A percentile compares a stretch with the other conserved stretches of the same genome.
Evolutionary conservation across 805 yeast genomes (phyloP).

Genomic region (Komagataella mondaviorum): DNA sequence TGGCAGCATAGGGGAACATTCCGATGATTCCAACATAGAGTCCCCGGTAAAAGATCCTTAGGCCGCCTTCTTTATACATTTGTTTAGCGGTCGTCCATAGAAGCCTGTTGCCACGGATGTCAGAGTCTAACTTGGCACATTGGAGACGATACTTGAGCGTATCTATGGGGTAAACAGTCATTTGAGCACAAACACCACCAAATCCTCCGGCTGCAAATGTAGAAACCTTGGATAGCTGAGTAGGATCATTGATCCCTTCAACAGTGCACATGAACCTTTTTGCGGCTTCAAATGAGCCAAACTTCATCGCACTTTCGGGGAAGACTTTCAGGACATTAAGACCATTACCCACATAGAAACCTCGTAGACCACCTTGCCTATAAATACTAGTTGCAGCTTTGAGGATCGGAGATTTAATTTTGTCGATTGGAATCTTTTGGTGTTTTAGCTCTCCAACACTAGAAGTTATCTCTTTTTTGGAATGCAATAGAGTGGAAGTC

Average conservation of each 20-base stretch:
- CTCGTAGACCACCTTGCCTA: slow-evolving; percentile 75
- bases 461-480: slow-evolving; percentile 26
- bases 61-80: slow-evolving; percentile 73
- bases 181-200: slow-evolving; percentile 91
- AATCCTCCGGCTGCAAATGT: slow-evolving; percentile 91
- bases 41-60: slow-evolving; percentile 74
- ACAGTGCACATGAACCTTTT: slow-evolving; percentile 59
- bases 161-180: slow-evolving; percentile 90
- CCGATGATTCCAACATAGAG: slow-evolving; percentile 86
- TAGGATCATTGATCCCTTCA: slow-evolving; percentile 63
- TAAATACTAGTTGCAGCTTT: slow-evolving; percentile 76
- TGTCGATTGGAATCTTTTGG: slow-evolving; percentile 23
- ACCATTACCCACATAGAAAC: slow-evolving; percentile 94
- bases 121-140: slow-evolving; percentile 69
- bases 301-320: slow-evolving; percentile 95
- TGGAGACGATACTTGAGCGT: slow-evolving; percentile 88
- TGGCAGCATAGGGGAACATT: slow-evolving; percentile 94
- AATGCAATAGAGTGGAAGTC: slow-evolving; percentile 52
- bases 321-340: slow-evolving; percentile 85
- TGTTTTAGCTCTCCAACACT: slow-evolving; percentile 17
- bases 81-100: slow-evolving; percentile 56
- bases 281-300: slow-evolving; percentile 87
- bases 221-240: slow-evolving; percentile 58
- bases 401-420: slow-evolving; percentile 58
- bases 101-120: slow-evolving; percentile 45